Evolutionary conservation across 306 rosid species (phyloP), one percentile per base, ranked within the genome.

Genomic region (Carpinus viminea): DNA sequence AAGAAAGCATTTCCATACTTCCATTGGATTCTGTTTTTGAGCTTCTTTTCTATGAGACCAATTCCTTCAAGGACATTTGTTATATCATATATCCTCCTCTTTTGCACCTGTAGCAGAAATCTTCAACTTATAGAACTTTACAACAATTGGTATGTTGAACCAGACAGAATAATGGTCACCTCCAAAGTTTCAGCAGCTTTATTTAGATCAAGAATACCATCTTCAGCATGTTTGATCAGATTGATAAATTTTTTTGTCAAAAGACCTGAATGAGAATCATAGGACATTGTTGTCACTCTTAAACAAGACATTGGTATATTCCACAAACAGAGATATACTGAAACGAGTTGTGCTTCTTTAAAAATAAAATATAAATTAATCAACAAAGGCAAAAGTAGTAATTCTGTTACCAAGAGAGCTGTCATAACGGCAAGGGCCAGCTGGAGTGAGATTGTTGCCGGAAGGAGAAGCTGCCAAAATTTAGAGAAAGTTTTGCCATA

Each of bases 11-110:
- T 83, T 46, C 72, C 97, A 62, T 90, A 95, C 98, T 95, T 95
- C 98, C 98, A 92, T 75, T 95, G 98, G 84, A 95, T 95, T 88
- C 98, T 90, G 80, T 95, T 95, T 86, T 95, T 95, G 66, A 92
- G 98, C 84, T 91, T 95, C 87, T 95, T 95, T 82, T 95, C 99
- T 84, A 95, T 95, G 26, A 95, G 99, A 80, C 99, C 99, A 79
- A 95, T 93, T 88, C 98, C 98, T 89, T 95, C 99, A 38, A 95
- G 97, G 78, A 95, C 99, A 86, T 95, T 92, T 78, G 99, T 95
- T 86, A 92, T 95, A 78, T 95, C 99, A 84, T 95, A 95, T 90
- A 95, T 95, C 70, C 99, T 89, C 76, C 99, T 88, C 88, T 95
- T 92, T 87, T 95, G 98, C 76, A 95, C 98, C 98, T 95, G 89